phyloP scores from a whole-genome alignment of 495 filamentous ascomycete genomes.

The Penicillium arizonense region DNA sequence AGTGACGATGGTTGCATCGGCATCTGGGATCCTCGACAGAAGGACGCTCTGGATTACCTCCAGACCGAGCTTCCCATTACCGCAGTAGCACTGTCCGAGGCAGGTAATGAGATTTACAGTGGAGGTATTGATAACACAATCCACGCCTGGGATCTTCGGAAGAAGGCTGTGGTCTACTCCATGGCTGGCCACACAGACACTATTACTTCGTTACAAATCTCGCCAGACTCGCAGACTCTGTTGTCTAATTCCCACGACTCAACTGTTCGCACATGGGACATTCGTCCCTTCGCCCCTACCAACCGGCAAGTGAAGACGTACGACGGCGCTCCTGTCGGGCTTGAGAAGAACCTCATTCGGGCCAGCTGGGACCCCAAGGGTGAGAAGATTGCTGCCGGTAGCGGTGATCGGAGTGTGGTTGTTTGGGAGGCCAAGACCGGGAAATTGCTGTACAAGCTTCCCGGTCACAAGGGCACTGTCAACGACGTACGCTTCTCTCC shows the following conservation, averaged over 20 bases:
- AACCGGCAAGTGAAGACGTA: constrained; percentile 82
- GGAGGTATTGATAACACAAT: constrained; percentile 97
- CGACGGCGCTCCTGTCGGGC: constrained; percentile 79
- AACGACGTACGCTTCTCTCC: constrained; percentile 93
- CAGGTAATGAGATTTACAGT: constrained; percentile 92
- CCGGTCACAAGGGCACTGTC: constrained; percentile 92
- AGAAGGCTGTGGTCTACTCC: constrained; percentile 80
- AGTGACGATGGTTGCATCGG: constrained; percentile 93
- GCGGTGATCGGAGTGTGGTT: constrained; percentile 85
- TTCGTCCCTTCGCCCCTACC: constrained; percentile 86
- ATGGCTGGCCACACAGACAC: constrained; percentile 91
- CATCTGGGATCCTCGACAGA: constrained; percentile 95
- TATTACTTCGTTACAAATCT: constrained; percentile 82
- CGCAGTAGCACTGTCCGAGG: constrained; percentile 83
- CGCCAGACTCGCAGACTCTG: constrained; percentile 86
- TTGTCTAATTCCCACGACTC: constrained; percentile 93
- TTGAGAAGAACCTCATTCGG: constrained; percentile 89
- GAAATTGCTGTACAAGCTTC: constrained; percentile 90
- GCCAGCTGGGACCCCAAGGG: constrained; percentile 91
- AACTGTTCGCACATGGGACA: constrained; percentile 93
- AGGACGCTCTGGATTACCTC: constrained; percentile 81
- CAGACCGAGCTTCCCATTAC: constrained; percentile 93
- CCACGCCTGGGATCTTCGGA: constrained; percentile 94
- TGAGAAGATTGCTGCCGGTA: constrained; percentile 82
- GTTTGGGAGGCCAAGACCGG: constrained; percentile 83